Evolutionary conservation across 306 rosid species (phyloP).

Genomic region (Astragalus membranaceus): DNA sequence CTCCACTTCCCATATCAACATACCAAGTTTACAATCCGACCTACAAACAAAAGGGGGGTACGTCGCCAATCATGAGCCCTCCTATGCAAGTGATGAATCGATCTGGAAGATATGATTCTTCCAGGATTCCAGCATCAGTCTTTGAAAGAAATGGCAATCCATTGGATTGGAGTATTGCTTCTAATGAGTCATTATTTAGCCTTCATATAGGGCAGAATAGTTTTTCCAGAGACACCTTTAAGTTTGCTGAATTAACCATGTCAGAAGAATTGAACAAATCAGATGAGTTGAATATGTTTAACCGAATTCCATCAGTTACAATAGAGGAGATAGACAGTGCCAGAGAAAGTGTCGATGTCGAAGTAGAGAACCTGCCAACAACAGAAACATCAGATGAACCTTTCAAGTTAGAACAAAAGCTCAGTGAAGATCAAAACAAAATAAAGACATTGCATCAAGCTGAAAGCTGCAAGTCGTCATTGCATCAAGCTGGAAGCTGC

Average conservation of each 20-base stretch:
- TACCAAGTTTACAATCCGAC: conserved; percentile 16
- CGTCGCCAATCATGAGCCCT: conserved; percentile 42
- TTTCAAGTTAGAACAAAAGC: conserved; percentile 6
- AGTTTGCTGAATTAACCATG: conserved; percentile 21
- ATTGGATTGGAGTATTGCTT: conserved; percentile 74
- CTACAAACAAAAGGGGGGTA: conserved; percentile 5
- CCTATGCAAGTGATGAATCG: conserved; percentile 69
- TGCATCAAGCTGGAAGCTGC: too few species aligned
- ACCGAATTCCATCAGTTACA: conserved; percentile 21
- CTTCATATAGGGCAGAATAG: conserved; percentile 54
- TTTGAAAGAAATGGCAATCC: conserved; percentile 39
- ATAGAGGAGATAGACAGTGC: conserved; percentile 12
- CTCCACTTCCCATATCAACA: conserved; percentile 19
- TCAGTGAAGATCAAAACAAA: neutral
- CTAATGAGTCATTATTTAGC: conserved; percentile 88
- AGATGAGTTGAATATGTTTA: conserved; percentile 28
- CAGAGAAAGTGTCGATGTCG: neutral
- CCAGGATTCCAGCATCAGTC: conserved; percentile 61
- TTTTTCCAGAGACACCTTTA: conserved; percentile 39
- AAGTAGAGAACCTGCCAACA: conserved; percentile 10
- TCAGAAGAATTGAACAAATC: conserved; percentile 38
- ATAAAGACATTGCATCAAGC: too few species aligned
- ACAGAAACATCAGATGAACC: conserved; percentile 17
- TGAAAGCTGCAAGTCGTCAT: too few species aligned
- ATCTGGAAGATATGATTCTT: conserved; percentile 40